Evolutionary conservation across 2,329 filamentous ascomycete species (phyloP).

Genomic region (Aspergillus amoenus): DNA sequence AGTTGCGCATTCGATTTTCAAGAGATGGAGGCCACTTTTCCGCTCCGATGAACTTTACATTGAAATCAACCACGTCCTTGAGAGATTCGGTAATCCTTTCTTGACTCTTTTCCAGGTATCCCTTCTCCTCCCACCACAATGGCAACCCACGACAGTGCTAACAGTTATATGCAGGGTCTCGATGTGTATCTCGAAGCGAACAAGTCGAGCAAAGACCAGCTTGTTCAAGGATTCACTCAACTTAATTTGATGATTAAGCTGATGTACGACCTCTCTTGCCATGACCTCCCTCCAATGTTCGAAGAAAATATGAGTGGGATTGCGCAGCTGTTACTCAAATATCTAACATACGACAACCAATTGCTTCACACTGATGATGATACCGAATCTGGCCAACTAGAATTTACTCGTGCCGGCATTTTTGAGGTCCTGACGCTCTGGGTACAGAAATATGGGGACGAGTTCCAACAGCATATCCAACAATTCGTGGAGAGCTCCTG

Average conservation of each 20-base stretch:
- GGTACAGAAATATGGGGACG: conserved; percentile 93
- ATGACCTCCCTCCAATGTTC: conserved; percentile 91
- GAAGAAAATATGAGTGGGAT: conserved; percentile 82
- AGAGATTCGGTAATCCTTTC: conserved; percentile 80
- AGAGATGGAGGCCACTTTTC: conserved; percentile 91
- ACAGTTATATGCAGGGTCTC: conserved; percentile 39
- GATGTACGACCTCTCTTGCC: conserved; percentile 94
- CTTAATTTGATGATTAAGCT: conserved; percentile 88
- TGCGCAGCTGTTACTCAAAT: conserved; percentile 81
- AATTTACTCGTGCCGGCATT: conserved; percentile 88
- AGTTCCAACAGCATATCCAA: conserved; percentile 75
- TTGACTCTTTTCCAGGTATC: conserved; percentile 72
- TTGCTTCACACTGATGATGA: conserved; percentile 82
- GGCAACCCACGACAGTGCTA: neutral
- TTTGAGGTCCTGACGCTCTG: conserved; percentile 89
- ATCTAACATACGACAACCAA: conserved; percentile 85
- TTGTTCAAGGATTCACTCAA: conserved; percentile 78
- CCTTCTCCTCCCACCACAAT: conserved; percentile 4
- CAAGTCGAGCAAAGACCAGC: conserved; percentile 68
- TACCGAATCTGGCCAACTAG: conserved; percentile 78
- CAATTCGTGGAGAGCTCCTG: conserved; percentile 89
- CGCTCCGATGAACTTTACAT: conserved; percentile 88
- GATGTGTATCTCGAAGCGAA: conserved; percentile 67
- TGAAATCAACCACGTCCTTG: conserved; percentile 94
- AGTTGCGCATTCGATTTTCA: conserved; percentile 97